phyloP scores from a whole-genome alignment of 305 asterid species.

The Fraxinus paxiana region DNA sequence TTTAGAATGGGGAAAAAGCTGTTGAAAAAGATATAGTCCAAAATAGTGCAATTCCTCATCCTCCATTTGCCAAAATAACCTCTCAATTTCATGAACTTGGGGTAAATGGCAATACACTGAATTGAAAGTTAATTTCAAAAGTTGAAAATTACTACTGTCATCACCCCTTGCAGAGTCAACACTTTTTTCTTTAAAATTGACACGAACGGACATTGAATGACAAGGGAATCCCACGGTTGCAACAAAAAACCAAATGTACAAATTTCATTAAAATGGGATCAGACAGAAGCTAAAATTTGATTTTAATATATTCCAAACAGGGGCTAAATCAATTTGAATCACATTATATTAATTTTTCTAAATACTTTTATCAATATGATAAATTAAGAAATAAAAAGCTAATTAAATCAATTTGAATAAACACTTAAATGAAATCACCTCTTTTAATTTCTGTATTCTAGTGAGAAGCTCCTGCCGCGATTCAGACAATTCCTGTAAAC shows the following conservation, averaged over 20 bases:
- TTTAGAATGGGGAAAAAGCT: background rate
- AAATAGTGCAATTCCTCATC: background rate
- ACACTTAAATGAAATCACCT: slow-evolving; percentile 39
- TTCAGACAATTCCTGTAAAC: slow-evolving; percentile 66
- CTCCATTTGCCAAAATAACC: background rate
- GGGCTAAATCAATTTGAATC: too few relatives aligned
- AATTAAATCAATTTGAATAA: background rate
- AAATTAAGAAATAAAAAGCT: background rate
- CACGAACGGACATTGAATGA: background rate
- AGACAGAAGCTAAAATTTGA: background rate
- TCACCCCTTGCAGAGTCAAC: background rate
- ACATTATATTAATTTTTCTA: background rate
- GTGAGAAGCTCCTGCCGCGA: slow-evolving; percentile 75
- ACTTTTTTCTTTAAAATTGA: background rate
- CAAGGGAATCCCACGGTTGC: background rate
- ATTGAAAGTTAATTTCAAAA: too few relatives aligned
- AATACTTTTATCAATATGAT: background rate
- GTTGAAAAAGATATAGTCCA: background rate
- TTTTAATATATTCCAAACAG: too few relatives aligned
- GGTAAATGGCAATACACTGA: background rate
- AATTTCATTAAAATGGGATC: background rate
- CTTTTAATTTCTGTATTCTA: slow-evolving; percentile 73
- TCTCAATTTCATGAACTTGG: background rate
- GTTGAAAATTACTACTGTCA: background rate
- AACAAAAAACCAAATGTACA: background rate